Base-by-base conservation (phyloP, 306 rosid species). In the Vachellia pachyceras region DNA sequence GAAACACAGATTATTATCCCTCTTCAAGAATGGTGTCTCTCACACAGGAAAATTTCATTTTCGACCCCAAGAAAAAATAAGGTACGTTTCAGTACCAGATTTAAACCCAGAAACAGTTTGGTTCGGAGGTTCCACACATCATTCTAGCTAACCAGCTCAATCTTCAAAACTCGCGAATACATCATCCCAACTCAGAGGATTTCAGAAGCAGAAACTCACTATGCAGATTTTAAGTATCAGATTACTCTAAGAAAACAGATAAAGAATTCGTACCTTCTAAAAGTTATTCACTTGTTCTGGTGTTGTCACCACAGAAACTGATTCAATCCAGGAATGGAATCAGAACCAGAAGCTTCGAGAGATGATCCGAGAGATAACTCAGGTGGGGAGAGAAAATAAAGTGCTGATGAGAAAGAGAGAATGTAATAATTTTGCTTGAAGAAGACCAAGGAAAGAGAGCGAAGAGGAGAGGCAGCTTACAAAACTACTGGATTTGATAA, bases 231-330 rank as follows among this genome's bases (percentile, higher is more conserved):
- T 18, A 69, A 41, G 13, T 11, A 41, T 36, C 33, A 36, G 41
- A 40, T 46, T 12, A 6, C 49, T 39, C 36, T 5, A 52, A 20
- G 4, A 50, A 20, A 78, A 71, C 33, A 22, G n/a, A 55, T 35
- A 1, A 71, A 72, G 68, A 29, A 77, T 40, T 3, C 77, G 3
- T 61, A 87, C 88, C 88, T 85, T 50, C 77, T 25, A n/a, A 2
- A 81, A 75, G 82, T 35, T 45, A 36, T 49, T 37, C 54, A 7
- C 41, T 68, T 77, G 10, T 12, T 33, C 5, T 8, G 17, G 58
- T 5, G 8, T 61, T 37, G 70, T 33, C n/a, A n/a, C 22, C 64
- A 47, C 23, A 76, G 37, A 58, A 44, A 67, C 49, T 47, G 54
- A 13, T 7, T 52, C 15, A 64, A 58, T 75, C 55, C 69, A 58